Conservation (phyloP, 1,284 basidiomycete genomes). For the Wallemia ichthyophaga region DNA sequence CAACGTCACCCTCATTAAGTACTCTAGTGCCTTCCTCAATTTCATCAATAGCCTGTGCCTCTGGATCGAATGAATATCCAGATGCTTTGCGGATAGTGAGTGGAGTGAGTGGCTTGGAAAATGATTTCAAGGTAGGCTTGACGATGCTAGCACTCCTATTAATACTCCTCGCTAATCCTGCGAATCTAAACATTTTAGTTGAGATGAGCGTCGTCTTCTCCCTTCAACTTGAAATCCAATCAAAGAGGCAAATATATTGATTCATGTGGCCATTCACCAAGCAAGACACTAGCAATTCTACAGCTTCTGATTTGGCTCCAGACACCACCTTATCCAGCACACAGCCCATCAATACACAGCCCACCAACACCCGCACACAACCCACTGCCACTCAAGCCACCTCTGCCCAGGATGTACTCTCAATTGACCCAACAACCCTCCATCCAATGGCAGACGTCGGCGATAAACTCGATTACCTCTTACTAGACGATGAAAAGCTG, state of each 20-base stretch:
- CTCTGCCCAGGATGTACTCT: conserved; percentile 19
- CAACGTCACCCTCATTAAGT: not conserved
- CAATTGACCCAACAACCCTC: conserved; percentile 61
- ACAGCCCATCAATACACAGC: too few species aligned
- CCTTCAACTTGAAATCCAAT: not conserved
- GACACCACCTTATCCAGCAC: too few species aligned
- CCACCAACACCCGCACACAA: too few species aligned
- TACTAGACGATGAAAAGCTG: conserved; percentile 76
- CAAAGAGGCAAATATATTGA: too few species aligned
- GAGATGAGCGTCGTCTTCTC: not conserved
- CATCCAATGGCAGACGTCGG: conserved; percentile 69
- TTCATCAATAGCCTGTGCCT: not conserved
- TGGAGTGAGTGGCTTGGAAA: too few species aligned
- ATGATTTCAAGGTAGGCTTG: too few species aligned
- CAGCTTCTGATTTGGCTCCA: not conserved
- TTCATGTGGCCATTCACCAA: not conserved
- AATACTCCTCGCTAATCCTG: not conserved
- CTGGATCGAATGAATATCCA: not conserved
- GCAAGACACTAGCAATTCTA: not conserved
- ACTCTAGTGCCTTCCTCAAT: not conserved
- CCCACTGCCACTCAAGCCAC: too few species aligned
- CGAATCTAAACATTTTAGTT: not conserved
- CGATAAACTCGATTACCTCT: conserved; percentile 66
- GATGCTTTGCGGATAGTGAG: too few species aligned
- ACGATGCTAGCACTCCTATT: too few species aligned